A percentile compares a stretch with the other conserved stretches of the same genome.
Evolutionary conservation across 345 rosid species (phyloP).

Genomic region (Populus simonii): DNA sequence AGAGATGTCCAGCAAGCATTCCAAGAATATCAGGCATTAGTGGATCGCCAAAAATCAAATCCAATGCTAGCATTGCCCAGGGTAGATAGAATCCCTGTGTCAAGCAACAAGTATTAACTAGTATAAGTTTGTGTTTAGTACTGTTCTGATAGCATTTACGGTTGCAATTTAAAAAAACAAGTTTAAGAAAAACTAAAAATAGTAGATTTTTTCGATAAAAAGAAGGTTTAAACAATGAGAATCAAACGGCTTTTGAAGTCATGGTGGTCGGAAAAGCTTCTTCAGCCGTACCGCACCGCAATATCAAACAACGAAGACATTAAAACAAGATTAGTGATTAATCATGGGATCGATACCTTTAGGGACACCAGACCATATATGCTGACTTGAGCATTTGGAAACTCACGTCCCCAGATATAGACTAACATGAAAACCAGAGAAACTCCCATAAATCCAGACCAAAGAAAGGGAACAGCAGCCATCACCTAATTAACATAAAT

Average conservation of each 20-base stretch:
- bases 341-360: conserved; percentile 33
- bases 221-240: too few relatives aligned
- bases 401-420: conserved; percentile 57
- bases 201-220: too few relatives aligned
- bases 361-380: conserved; percentile 52
- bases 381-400: conserved; percentile 51
- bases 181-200: too few relatives aligned
- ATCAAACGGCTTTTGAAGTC: too few relatives aligned
- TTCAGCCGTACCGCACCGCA: too few relatives aligned
- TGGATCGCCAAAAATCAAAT: conserved; percentile 48
- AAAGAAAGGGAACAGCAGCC: conserved; percentile 40
- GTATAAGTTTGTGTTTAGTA: too few relatives aligned
- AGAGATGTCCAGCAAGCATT: conserved; percentile 60
- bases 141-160: too few relatives aligned
- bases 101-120: neutral
- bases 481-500: conserved; percentile 29
- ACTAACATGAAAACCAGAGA: conserved; percentile 61
- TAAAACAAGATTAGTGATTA: neutral
- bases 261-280: too few relatives aligned
- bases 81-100: conserved; percentile 64
- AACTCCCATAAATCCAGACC: conserved; percentile 49
- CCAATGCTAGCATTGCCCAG: conserved; percentile 63
- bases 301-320: neutral
- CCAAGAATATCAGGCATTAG: conserved; percentile 61
- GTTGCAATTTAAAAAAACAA: too few relatives aligned